Evolutionary conservation across 2,329 filamentous ascomycete genomes (phyloP).

Genomic region (Trichocomaceae sp.): DNA sequence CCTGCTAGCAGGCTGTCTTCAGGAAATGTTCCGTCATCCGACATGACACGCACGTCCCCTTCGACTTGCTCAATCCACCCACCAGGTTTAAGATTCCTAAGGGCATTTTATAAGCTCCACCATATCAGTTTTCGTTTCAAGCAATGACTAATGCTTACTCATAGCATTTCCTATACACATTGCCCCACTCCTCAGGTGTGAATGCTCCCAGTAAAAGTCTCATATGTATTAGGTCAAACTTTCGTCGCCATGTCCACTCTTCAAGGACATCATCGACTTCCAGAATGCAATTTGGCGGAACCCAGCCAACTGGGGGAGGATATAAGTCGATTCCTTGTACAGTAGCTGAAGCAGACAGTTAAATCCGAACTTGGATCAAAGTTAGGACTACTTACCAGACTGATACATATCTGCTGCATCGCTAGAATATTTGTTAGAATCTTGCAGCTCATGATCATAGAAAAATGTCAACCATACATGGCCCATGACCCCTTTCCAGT

Average conservation of each 20-base stretch:
- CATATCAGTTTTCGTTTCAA: neutral
- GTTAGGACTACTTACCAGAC: slow-evolving; percentile 4
- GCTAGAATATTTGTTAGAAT: slow-evolving; percentile 3
- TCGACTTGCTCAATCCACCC: slow-evolving; percentile 18
- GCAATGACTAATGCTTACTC: slow-evolving; percentile 4
- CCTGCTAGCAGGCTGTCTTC: slow-evolving; percentile 14
- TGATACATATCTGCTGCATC: slow-evolving; percentile 18
- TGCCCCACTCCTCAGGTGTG: slow-evolving; percentile 13
- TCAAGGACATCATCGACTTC: slow-evolving; percentile 19
- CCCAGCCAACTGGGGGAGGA: slow-evolving; percentile 15
- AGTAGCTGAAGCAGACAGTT: slow-evolving; percentile 11
- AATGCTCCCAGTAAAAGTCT: slow-evolving; percentile 19
- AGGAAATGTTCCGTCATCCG: slow-evolving; percentile 15
- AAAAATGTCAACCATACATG: slow-evolving; percentile 8
- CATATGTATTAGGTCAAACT: slow-evolving; percentile 13
- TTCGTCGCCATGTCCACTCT: slow-evolving; percentile 15
- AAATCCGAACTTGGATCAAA: slow-evolving; percentile 3
- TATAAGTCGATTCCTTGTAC: slow-evolving; percentile 21
- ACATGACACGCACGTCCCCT: slow-evolving; percentile 15
- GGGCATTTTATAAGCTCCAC: neutral
- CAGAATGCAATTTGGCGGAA: slow-evolving; percentile 21
- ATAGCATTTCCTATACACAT: slow-evolving; percentile 16
- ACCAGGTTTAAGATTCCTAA: slow-evolving; percentile 14
- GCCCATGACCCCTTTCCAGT: slow-evolving; percentile 21
- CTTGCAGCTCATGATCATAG: neutral